phyloP scores from a whole-genome alignment of 2,329 filamentous ascomycete species.

The Aspergillus glaucus region DNA sequence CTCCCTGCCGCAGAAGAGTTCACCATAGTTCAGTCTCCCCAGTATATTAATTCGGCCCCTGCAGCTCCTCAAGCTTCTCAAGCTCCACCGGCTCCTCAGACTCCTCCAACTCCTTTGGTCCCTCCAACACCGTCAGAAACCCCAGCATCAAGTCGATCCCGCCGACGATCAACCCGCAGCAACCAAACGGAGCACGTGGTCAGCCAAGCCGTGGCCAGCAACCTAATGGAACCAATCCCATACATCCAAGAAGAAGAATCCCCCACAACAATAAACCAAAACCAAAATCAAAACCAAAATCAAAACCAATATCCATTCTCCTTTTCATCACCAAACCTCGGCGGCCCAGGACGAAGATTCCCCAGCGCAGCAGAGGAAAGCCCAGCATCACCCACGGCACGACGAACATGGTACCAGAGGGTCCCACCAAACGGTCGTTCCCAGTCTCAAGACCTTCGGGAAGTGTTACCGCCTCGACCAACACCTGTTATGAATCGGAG shows the following conservation, averaged over 20 bases:
- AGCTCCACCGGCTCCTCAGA: no score
- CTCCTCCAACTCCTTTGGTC: background rate
- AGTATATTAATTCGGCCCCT: background rate
- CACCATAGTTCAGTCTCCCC: background rate
- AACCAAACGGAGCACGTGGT: conserved; percentile 1
- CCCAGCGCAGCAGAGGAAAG: conserved; percentile 6
- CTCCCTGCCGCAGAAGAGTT: background rate
- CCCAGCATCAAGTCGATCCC: background rate
- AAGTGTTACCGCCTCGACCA: background rate
- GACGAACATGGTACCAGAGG: conserved; percentile 3
- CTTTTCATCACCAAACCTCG: conserved; percentile 29
- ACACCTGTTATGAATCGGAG: conserved; percentile 15
- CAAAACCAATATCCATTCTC: conserved; percentile 24
- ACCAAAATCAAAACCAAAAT: conserved; percentile 10
- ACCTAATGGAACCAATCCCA: background rate
- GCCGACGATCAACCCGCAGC: background rate
- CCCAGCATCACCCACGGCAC: background rate
- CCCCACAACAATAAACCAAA: conserved; percentile 3
- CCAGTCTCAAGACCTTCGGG: conserved; percentile 14
- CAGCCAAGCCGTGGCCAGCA: conserved; percentile 3
- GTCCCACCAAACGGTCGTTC: conserved; percentile 8
- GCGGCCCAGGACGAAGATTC: conserved; percentile 15
- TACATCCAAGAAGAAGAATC: conserved; percentile 2
- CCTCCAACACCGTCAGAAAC: background rate
- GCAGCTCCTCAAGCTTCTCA: no score